Base-by-base conservation (phyloP, 257 asterid species). In the Rehmannia glutinosa region DNA sequence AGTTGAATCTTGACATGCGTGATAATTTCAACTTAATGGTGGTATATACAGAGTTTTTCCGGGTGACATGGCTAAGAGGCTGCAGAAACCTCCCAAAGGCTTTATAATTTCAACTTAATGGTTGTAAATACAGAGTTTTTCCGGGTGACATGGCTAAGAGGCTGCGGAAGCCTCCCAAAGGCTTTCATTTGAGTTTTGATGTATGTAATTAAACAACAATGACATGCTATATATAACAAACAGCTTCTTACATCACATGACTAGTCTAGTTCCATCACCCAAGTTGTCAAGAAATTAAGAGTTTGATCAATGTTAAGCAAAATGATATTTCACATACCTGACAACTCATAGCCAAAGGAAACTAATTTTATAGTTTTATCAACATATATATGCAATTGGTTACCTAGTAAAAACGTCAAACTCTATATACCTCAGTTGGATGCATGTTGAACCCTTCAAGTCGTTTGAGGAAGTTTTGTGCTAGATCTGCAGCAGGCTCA, bases 391-490 rank as follows among this genome's bases (percentile, higher is more conserved):
- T 46, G 63, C 24, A 46, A 9, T 38, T 42, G 49, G 35, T 13
- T 12, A 45, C 9, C 1, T 47, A 20, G 28, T 16, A 35, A 47
- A 13, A 71, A 50, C 56, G 23, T 17, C 51, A 38, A 43, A 39
- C 73, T 56, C 11, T 13, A 49, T 50, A 61, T 86, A 93, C 99
- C 99, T 93, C 99, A 3, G 99, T 90, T 5, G 95, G 78, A 74
- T 88, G 96, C 99, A 93, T 88, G 77, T 82, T 77, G 75, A 93
- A 93, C 69, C 80, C 83, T 79, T 93, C 95, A 36, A 93, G 86
- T 59, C 94, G 86, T 77, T 76, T 75, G 69, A 93, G 95, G 60
- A 93, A 75, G 75, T 82, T 70, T 77, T 90, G 95, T 24, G 97
- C 97, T 55, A 93, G 85, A 49, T 88, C 96, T 5, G 96, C 97